Evolutionary conservation across 2,329 filamentous ascomycete species (phyloP).

Genomic region (Cercospora berteroae): DNA sequence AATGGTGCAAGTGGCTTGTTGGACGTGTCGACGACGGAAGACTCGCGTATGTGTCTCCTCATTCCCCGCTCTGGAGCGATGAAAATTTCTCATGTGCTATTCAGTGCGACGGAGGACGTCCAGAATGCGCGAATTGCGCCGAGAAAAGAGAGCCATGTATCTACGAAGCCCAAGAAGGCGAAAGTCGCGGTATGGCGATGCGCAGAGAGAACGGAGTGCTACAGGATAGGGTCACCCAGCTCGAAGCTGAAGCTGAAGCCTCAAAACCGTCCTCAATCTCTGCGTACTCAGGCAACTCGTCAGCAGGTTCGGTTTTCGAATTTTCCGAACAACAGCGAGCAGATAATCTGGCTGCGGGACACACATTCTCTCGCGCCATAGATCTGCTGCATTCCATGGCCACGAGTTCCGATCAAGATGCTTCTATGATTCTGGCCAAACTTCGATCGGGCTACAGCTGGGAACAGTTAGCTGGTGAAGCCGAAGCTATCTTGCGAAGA

Average conservation of each 20-base stretch:
- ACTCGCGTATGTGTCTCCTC: neutral
- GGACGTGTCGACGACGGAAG: neutral
- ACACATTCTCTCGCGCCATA: neutral
- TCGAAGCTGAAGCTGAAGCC: neutral
- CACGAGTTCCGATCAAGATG: neutral
- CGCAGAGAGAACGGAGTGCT: constrained; percentile 3
- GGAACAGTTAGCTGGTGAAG: constrained; percentile 1
- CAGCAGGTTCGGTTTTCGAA: neutral
- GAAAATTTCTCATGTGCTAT: neutral
- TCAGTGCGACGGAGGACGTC: constrained; percentile 2
- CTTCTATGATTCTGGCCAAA: constrained; percentile 7
- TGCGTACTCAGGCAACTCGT: neutral
- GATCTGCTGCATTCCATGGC: constrained; percentile 1
- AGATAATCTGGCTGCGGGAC: neutral
- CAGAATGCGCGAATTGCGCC: neutral
- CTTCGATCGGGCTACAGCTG: constrained; percentile 6
- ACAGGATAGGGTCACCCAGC: neutral
- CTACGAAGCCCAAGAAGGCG: constrained; percentile 1
- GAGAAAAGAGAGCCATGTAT: neutral
- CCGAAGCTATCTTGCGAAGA: neutral
- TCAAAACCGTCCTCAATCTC: neutral
- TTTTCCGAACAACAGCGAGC: neutral
- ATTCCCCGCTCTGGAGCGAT: neutral
- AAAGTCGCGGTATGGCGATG: constrained; percentile 1
- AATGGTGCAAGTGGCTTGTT: constrained; percentile 3